Percentiles rank a stretch among this genome's conserved stretches.
phyloP scores from a whole-genome alignment of 2,329 filamentous ascomycete genomes.

The Pezicula neosporulosa region DNA sequence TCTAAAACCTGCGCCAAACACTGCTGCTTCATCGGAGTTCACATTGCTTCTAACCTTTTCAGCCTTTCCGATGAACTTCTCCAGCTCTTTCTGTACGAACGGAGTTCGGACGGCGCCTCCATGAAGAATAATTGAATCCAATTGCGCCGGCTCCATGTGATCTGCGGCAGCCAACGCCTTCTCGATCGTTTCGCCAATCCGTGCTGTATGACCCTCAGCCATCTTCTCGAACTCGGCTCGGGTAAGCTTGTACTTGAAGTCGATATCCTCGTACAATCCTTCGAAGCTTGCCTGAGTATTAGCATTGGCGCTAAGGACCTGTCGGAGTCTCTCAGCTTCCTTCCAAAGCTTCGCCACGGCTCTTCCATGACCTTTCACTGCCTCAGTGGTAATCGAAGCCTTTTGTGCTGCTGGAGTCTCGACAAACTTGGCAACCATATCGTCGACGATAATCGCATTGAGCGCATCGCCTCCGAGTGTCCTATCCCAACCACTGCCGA shows the following conservation, averaged over 20 bases:
- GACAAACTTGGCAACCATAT: constrained; percentile 80
- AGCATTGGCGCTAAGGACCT: constrained; percentile 89
- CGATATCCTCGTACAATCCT: constrained; percentile 84
- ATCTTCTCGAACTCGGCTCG: constrained; percentile 80
- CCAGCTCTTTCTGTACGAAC: constrained; percentile 87
- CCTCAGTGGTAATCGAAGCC: constrained; percentile 55
- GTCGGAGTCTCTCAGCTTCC: constrained; percentile 81
- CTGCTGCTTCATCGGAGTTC: constrained; percentile 94
- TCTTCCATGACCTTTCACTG: constrained; percentile 73
- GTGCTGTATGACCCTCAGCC: constrained; percentile 61
- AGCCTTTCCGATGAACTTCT: constrained; percentile 66
- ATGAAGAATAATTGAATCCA: constrained; percentile 90
- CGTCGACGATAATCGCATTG: constrained; percentile 82
- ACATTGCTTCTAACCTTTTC: constrained; percentile 90
- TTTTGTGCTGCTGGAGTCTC: constrained; percentile 66
- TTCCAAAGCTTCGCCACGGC: constrained; percentile 89
- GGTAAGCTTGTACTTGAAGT: constrained; percentile 87
- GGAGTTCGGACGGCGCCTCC: constrained; percentile 88
- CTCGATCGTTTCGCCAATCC: constrained; percentile 67
- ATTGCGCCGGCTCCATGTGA: constrained; percentile 67
- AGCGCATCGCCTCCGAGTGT: constrained; percentile 86
- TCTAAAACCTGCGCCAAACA: constrained; percentile 93
- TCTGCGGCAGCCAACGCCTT: constrained; percentile 68
- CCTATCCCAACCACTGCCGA: constrained; percentile 85
- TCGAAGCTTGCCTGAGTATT: constrained; percentile 81